Percentiles rank a stretch among this genome's conserved stretches.
Conservation (phyloP, 306 rosid genomes). For the Cucurbita moschata region DNA sequence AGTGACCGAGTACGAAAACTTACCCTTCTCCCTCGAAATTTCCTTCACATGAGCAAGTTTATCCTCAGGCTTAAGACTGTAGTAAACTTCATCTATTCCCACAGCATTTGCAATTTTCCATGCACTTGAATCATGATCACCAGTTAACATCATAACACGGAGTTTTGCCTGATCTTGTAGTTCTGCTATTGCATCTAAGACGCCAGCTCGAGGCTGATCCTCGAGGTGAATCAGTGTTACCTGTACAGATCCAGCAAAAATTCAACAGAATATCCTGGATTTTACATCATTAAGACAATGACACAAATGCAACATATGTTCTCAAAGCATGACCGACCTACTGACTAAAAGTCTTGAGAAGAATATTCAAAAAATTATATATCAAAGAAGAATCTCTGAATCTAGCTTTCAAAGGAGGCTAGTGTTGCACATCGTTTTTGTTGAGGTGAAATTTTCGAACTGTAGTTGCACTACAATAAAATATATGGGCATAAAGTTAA, state of each 20-base stretch:
- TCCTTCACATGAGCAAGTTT: constrained; percentile 81
- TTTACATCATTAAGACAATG: background rate
- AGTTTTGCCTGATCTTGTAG: constrained; percentile 55
- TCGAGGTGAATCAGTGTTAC: constrained; percentile 89
- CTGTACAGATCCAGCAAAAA: constrained; percentile 23
- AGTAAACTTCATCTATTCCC: constrained; percentile 68
- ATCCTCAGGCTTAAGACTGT: constrained; percentile 95
- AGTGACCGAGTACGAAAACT: constrained; percentile 6
- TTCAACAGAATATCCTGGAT: background rate
- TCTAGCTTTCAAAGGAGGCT: background rate
- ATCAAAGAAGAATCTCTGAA: background rate
- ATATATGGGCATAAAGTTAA: background rate
- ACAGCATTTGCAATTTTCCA: constrained; percentile 81
- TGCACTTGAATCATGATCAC: constrained; percentile 84
- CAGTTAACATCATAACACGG: constrained; percentile 88
- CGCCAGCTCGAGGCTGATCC: constrained; percentile 89
- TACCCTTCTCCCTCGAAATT: constrained; percentile 73
- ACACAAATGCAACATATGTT: background rate
- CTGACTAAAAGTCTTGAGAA: background rate
- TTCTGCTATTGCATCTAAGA: constrained; percentile 55
- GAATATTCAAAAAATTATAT: background rate
- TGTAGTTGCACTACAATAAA: background rate
- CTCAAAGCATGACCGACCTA: background rate
- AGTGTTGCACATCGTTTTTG: background rate
- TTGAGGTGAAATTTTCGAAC: background rate